phyloP scores from a whole-genome alignment of 164 flowering plant genomes.

The Vitis amurensis region DNA sequence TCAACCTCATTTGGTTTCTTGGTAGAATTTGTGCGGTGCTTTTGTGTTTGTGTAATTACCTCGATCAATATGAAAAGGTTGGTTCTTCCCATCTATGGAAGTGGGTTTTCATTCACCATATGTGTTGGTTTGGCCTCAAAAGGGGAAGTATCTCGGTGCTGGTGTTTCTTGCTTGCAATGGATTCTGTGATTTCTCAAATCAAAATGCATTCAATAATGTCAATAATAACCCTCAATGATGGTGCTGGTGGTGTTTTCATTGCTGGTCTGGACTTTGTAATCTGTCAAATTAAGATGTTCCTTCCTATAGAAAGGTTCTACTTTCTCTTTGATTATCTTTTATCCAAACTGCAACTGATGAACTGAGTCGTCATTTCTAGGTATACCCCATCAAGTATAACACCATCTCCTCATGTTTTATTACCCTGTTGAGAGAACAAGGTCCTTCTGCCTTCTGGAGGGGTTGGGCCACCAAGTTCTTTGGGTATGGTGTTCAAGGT shows the following conservation, averaged over 20 bases:
- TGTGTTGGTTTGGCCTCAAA: no score
- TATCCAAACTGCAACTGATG: not conserved
- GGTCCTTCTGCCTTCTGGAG: constrained; percentile 87
- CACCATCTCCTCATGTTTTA: constrained; percentile 58
- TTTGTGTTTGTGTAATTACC: no score
- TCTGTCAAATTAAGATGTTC: not conserved
- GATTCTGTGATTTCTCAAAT: constrained; percentile 1
- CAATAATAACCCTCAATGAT: not conserved
- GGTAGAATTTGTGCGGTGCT: no score
- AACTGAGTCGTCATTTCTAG: constrained; percentile 25
- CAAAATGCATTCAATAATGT: not conserved
- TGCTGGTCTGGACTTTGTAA: not conserved
- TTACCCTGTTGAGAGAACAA: constrained; percentile 66
- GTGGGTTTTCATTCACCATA: no score
- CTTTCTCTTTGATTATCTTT: no score
- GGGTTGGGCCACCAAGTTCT: constrained; percentile 85
- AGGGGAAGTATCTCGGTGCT: not conserved
- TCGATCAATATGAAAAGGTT: no score
- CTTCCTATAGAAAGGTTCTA: no score
- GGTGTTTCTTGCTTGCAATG: not conserved
- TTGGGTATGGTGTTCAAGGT: constrained; percentile 93
- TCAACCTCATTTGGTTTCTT: no score
- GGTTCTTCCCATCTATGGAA: no score
- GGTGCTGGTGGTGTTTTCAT: not conserved
- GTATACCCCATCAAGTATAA: constrained; percentile 81